Conservation (phyloP, 1,284 basidiomycete species). For the Cryptococcus sp. region DNA sequence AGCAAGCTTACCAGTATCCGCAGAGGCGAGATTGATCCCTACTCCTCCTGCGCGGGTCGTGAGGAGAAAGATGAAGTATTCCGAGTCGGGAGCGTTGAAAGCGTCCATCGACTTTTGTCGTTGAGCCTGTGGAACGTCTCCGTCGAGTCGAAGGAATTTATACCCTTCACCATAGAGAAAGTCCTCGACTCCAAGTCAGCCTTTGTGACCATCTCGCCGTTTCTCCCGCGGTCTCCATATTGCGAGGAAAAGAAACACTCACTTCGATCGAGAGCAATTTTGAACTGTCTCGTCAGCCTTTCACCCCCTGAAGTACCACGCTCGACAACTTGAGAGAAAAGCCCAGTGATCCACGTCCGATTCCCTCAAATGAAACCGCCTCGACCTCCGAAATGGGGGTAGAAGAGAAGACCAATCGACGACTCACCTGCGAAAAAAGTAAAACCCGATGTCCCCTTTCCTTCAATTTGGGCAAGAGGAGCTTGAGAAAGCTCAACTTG, state of each 20-base stretch:
- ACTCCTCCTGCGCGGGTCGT: constrained; percentile 94
- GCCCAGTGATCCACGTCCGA: no score
- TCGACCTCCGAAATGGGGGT: no score
- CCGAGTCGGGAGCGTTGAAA: constrained; percentile 80
- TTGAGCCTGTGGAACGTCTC: constrained; percentile 75
- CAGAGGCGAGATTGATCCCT: constrained; percentile 72
- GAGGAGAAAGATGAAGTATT: constrained; percentile 83
- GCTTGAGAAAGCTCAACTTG: constrained; percentile 78
- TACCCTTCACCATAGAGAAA: constrained; percentile 84
- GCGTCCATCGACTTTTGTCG: constrained; percentile 92
- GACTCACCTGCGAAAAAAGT: constrained; percentile 89
- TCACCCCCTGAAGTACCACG: neutral
- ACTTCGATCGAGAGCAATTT: constrained; percentile 76
- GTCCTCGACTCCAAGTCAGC: constrained; percentile 63
- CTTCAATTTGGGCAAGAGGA: constrained; percentile 79
- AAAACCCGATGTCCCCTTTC: constrained; percentile 88
- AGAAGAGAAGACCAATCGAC: neutral
- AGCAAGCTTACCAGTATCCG: constrained; percentile 50
- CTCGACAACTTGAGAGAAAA: no score
- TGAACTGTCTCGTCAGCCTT: constrained; percentile 58
- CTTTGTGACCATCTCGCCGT: neutral
- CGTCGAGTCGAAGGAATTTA: constrained; percentile 85
- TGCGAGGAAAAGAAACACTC: constrained; percentile 12
- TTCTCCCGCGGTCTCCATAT: no score
- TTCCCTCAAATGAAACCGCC: no score